These are phyloP conservation scores for Tylopilus felleus DNA, from an alignment of 768 basidiomycete species.

Conservation along the genomic window DNA sequence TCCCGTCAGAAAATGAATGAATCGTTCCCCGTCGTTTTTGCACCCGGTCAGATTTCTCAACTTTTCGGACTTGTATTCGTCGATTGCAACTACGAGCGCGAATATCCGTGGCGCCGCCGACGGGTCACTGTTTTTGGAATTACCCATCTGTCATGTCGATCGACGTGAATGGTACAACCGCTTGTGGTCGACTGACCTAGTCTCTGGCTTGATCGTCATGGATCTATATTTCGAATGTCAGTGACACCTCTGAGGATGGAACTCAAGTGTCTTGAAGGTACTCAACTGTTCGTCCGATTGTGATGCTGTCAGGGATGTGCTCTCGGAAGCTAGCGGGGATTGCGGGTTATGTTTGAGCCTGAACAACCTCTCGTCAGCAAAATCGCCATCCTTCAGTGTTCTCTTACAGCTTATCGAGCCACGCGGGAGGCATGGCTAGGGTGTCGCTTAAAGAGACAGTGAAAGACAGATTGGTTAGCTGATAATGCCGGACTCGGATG, in stretches of 20 bases:
- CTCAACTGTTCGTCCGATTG: slow-evolving; percentile 13
- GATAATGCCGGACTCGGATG: slow-evolving; percentile 1
- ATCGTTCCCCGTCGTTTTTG: slow-evolving; percentile 16
- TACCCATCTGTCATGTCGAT: background rate
- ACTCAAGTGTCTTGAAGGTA: background rate
- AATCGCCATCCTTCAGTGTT: background rate
- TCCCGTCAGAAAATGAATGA: slow-evolving; percentile 7
- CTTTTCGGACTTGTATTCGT: background rate
- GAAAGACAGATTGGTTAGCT: background rate
- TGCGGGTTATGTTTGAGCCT: slow-evolving; percentile 1
- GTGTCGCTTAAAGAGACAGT: background rate
- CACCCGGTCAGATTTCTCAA: slow-evolving; percentile 7
- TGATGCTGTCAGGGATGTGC: background rate
- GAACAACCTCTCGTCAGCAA: background rate
- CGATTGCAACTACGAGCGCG: slow-evolving; percentile 17
- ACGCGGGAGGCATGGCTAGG: background rate
- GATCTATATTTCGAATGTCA: slow-evolving; percentile 9
- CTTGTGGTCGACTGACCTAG: background rate
- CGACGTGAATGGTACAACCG: background rate
- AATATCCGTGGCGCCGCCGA: slow-evolving; percentile 13
- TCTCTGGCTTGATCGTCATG: background rate
- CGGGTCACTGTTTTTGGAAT: background rate
- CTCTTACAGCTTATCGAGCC: slow-evolving; percentile 12
- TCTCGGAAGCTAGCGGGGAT: background rate
- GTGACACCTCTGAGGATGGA: background rate